Evolutionary conservation across 768 basidiomycete genomes (phyloP).

Genomic region (Basidioascus undulatus): DNA sequence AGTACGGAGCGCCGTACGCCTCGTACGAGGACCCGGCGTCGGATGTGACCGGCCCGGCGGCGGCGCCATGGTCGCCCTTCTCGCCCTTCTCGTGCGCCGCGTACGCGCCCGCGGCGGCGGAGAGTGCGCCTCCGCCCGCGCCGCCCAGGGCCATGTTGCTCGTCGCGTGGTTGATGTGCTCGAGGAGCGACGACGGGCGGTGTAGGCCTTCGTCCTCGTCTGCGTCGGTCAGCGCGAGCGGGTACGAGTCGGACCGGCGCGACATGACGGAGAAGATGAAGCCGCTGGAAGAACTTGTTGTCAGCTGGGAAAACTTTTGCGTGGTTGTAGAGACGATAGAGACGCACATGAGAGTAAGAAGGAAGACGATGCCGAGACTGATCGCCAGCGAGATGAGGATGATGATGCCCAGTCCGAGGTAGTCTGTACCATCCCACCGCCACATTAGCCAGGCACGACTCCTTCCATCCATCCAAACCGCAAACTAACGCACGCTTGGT

Average conservation of each 20-base stretch:
- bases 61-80: constrained; percentile 2
- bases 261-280: constrained; percentile 76
- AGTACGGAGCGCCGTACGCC: constrained; percentile 2
- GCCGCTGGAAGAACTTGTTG: too few relatives aligned
- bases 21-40: too few relatives aligned
- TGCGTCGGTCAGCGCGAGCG: constrained; percentile 31
- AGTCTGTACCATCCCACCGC: constrained; percentile 28
- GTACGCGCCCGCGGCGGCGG: constrained; percentile 14
- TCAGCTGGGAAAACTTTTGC: not conserved
- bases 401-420: constrained; percentile 75
- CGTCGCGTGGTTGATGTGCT: constrained; percentile 76
- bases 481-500: constrained; percentile 15
- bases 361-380: constrained; percentile 74
- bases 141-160: constrained; percentile 56
- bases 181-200: constrained; percentile 64
- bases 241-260: constrained; percentile 24
- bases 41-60: constrained; percentile 2
- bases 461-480: constrained; percentile 9
- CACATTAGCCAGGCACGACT: not conserved
- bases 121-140: too few relatives aligned
- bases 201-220: constrained; percentile 28
- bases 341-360: constrained; percentile 43
- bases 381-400: constrained; percentile 96
- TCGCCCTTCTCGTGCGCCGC: constrained; percentile 8
- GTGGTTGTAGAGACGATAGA: not conserved